Evolutionary conservation across 2,329 filamentous ascomycete genomes (phyloP).

Genomic region (Fusarium incarnatum): DNA sequence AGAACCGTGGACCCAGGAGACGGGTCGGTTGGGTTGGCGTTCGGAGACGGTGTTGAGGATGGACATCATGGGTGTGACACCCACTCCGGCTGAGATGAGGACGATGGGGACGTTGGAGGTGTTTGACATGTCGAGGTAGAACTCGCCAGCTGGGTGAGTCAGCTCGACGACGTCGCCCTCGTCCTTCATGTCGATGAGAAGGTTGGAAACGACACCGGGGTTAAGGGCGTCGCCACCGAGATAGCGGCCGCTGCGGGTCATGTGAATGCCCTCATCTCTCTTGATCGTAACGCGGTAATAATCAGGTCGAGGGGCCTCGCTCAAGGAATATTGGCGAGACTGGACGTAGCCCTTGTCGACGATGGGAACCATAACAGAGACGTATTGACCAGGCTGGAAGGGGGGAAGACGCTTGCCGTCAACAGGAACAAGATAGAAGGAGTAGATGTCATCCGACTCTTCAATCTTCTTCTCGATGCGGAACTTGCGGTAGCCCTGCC

Average conservation of each 20-base stretch:
- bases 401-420: slow-evolving; percentile 70
- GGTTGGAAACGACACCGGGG: slow-evolving; percentile 76
- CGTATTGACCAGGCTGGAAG: slow-evolving; percentile 79
- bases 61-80: slow-evolving; percentile 69
- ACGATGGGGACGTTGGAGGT: slow-evolving; percentile 60
- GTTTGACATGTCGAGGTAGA: slow-evolving; percentile 63
- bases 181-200: slow-evolving; percentile 71
- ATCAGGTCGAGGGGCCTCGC: slow-evolving; percentile 69
- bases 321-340: slow-evolving; percentile 78
- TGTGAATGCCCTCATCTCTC: slow-evolving; percentile 67
- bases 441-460: slow-evolving; percentile 76
- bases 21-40: slow-evolving; percentile 58
- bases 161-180: slow-evolving; percentile 73
- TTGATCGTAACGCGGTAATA: slow-evolving; percentile 80
- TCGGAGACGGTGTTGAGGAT: slow-evolving; percentile 68
- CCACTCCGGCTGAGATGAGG: slow-evolving; percentile 71
- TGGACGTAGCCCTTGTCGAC: slow-evolving; percentile 70
- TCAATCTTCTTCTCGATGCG: slow-evolving; percentile 71
- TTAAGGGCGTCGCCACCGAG: slow-evolving; percentile 54
- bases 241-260: slow-evolving; percentile 44
- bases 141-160: slow-evolving; percentile 74
- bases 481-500: slow-evolving; percentile 77
- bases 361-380: slow-evolving; percentile 71
- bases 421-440: slow-evolving; percentile 75
- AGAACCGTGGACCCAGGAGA: slow-evolving; percentile 71